Evolutionary conservation across 1,284 basidiomycete genomes (phyloP).

Genomic region (Cutaneotrichosporon mucoides): DNA sequence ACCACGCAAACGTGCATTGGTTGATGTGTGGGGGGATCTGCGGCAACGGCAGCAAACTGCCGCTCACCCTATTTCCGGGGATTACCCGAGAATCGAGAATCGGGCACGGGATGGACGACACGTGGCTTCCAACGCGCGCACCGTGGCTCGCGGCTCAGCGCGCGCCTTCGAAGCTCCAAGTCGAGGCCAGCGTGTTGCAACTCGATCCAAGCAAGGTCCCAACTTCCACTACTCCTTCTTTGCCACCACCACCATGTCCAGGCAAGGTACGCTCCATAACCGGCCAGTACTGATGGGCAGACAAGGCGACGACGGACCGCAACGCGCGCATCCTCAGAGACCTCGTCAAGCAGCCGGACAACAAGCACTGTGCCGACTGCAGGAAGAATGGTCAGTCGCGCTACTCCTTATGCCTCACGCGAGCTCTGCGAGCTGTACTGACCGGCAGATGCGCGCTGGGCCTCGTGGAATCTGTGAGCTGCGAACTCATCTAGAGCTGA

Average conservation of each 20-base stretch:
- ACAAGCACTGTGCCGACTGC: constrained; percentile 91
- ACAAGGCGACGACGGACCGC: constrained; percentile 76
- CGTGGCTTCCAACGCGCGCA: neutral
- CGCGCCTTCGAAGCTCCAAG: no score
- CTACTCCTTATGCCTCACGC: no score
- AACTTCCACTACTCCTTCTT: no score
- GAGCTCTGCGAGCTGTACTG: neutral
- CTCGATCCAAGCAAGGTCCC: no score
- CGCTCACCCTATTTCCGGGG: neutral
- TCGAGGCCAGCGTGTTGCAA: no score
- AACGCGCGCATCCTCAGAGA: constrained; percentile 73
- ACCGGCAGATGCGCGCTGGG: constrained; percentile 85
- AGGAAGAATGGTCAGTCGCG: constrained; percentile 72
- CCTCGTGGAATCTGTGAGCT: constrained; percentile 89
- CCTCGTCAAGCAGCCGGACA: constrained; percentile 80
- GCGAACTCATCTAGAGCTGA: neutral
- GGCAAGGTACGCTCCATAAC: constrained; percentile 26
- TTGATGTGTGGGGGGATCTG: neutral
- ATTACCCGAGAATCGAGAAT: neutral
- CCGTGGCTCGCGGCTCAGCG: neutral
- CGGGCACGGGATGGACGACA: neutral
- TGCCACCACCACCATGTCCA: constrained; percentile 24
- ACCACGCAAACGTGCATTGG: neutral
- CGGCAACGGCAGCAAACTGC: neutral
- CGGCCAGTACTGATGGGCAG: constrained; percentile 41